A percentile compares a stretch with the other conserved stretches of the same genome.
Conservation (phyloP, 495 filamentous ascomycete genomes). For the Trypethelium eluteriae region DNA sequence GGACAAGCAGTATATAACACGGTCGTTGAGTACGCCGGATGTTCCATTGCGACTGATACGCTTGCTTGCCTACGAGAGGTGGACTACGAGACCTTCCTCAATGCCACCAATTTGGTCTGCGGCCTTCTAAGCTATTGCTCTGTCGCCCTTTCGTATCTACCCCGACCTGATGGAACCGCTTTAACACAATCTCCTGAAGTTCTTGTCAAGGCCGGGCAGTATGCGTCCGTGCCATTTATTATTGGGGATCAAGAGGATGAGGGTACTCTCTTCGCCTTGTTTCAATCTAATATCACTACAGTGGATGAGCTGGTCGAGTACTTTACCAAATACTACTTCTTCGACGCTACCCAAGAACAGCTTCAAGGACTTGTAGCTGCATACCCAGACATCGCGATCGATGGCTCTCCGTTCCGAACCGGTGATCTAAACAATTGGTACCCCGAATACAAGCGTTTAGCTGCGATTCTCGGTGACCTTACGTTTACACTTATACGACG, state of each 20-base stretch:
- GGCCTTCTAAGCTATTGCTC: slow-evolving; percentile 11
- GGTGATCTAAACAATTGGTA: slow-evolving; percentile 56
- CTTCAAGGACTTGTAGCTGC: slow-evolving; percentile 44
- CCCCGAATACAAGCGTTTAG: slow-evolving; percentile 66
- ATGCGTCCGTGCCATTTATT: slow-evolving; percentile 51
- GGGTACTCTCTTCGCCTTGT: slow-evolving; percentile 54
- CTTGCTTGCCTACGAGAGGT: slow-evolving; percentile 42
- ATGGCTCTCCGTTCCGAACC: slow-evolving; percentile 60
- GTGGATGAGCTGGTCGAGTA: slow-evolving; percentile 52
- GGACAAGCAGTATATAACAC: slow-evolving; percentile 31
- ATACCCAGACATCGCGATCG: slow-evolving; percentile 42
- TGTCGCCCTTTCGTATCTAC: slow-evolving; percentile 12
- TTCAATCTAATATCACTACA: slow-evolving; percentile 56
- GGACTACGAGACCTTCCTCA: slow-evolving; percentile 35
- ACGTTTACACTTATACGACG: slow-evolving; percentile 59
- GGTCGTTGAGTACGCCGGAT: slow-evolving; percentile 36
- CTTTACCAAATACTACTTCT: slow-evolving; percentile 53
- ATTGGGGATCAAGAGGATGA: slow-evolving; percentile 54
- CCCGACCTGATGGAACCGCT: slow-evolving; percentile 12
- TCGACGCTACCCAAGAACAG: slow-evolving; percentile 15
- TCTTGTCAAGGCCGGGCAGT: slow-evolving; percentile 43
- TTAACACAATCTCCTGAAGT: slow-evolving; percentile 48
- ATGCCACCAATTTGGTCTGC: slow-evolving; percentile 14
- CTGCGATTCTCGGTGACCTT: slow-evolving; percentile 66
- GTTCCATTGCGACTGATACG: slow-evolving; percentile 33